Percentiles rank a stretch among this genome's conserved stretches.
These are phyloP conservation scores for Nothophoma quercina DNA, from an alignment of 2,329 filamentous ascomycete species.

Conservation along the genomic window DNA sequence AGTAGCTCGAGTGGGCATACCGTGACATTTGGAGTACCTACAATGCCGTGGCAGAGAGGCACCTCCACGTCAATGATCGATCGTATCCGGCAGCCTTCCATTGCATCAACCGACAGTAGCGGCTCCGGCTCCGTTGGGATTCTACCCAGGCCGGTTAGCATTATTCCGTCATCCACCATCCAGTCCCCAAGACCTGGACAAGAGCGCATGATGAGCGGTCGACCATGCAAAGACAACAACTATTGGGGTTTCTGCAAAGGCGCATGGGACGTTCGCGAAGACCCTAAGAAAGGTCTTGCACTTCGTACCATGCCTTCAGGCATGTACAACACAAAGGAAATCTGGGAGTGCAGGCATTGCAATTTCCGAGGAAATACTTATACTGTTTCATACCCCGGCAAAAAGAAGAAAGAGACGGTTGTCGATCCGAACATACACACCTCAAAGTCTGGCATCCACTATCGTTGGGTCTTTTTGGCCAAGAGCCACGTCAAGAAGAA, in stretches of 20 bases:
- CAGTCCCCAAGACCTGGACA: constrained; percentile 23
- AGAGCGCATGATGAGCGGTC: constrained; percentile 43
- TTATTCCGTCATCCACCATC: constrained; percentile 30
- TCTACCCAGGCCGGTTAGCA: constrained; percentile 17
- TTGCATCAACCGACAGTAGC: constrained; percentile 29
- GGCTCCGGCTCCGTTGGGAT: constrained; percentile 23
- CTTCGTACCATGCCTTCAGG: constrained; percentile 43
- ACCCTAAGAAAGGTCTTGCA: constrained; percentile 41
- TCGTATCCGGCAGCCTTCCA: constrained; percentile 20
- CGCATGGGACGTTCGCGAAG: constrained; percentile 47
- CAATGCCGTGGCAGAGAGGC: constrained; percentile 6
- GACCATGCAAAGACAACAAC: constrained; percentile 50
- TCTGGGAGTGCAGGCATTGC: constrained; percentile 48
- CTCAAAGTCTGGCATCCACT: constrained; percentile 41
- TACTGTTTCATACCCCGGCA: constrained; percentile 28
- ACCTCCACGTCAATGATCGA: constrained; percentile 6
- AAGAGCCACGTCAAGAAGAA: constrained; percentile 44
- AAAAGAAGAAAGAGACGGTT: constrained; percentile 39
- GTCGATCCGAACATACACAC: constrained; percentile 40
- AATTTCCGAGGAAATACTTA: constrained; percentile 45
- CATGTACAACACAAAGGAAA: constrained; percentile 43
- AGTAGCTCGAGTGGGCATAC: constrained; percentile 17
- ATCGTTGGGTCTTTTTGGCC: constrained; percentile 51
- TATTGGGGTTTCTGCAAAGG: constrained; percentile 54
- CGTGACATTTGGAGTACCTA: constrained; percentile 2